Base-by-base conservation (phyloP, 78 protist genomes). In the Dictyostelium intermedium region DNA sequence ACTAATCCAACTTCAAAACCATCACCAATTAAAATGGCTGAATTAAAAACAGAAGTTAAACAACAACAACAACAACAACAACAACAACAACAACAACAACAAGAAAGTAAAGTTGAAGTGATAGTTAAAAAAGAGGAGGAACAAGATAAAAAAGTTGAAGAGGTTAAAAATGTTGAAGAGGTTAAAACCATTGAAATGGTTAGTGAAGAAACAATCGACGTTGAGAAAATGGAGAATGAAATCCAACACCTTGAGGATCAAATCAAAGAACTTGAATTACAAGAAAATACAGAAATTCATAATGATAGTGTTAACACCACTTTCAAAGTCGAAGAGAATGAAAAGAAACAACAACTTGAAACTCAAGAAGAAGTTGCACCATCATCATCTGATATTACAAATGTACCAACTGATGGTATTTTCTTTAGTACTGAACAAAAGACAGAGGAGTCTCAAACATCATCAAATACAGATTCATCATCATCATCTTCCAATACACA, bases 261-360 rank as follows among this genome's bases (percentile, higher is more conserved):
- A 83, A 83, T 47, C 14, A 83, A 83, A 25, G 89, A 66, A 27
- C 32, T 66, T 66, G 74, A 60, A 83, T n/a, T 23, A 18, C 60
- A 83, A 41, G 39, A 41, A 23, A 27, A 30, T n/a, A n/a, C n/a
- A n/a, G n/a, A n/a, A n/a, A n/a, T n/a, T 41, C 30, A 11, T 13
- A 45, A 45, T 41, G 1, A 20, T 8, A 70, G 10, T 30, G 43
- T 41, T 37, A 70, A 70, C 20, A 63, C n/a, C 63, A n/a, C 77
- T 10, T 14, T 10, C 34, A 20, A 5, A 13, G 66, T 14, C 25
- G 39, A 6, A 32, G 78, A 14, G 74, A 41, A 20, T n/a, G 79
- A 53, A 53, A 8, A 43, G 23, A n/a, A 43, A 2, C 35, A 35
- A 73, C 5, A 45, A 37, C 73, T 39, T 14, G 82, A 74, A 47